Evolutionary conservation across 192 early-diverging fungal genomes (phyloP), one percentile per base, ranked within the genome.

Genomic region (Linnemannia exigua): DNA sequence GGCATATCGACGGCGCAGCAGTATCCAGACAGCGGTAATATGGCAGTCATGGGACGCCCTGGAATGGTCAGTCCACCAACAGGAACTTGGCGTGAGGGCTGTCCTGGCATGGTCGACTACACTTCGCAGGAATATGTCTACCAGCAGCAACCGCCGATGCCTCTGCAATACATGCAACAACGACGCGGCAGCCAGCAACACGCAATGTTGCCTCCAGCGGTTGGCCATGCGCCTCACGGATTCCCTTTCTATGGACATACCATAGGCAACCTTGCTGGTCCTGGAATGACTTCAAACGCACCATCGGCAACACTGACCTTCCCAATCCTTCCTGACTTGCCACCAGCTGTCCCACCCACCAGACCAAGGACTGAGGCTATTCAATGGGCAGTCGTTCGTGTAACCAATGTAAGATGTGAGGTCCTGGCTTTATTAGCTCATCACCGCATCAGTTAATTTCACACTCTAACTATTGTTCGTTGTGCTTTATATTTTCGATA

Each of bases 341-440:
- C 83, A 38, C 74, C 83, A 15, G 52, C 67, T 1, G 36, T 75
- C 44, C 83, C 83, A n/a, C 83, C 83, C 1, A 44, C 67, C 1
- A 63, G 19, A 17, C 84, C 78, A 12, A 68, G 74, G 36, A 74
- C 77, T 14, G 54, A 80, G 20, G 79, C 74, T 14, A 73, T 86
- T 41, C 71, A 80, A 38, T 86, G 84, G 84, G 84, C 78, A 14
- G 84, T 86, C 31, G 51, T 86, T 19, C 77, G 84, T 7, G 79
- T 86, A 22, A 86, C 79, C 3, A 86, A 86, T 47, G 84, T 86
- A 79, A 8, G 76, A 44, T 38, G n/a, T n/a, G n/a, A n/a, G n/a
- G n/a, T n/a, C n/a, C n/a, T n/a, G n/a, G n/a, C n/a, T 25, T 5
- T 73, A 58, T 28, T 67, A 14, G 15, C 31, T 67, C 31, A 1